phyloP scores from a whole-genome alignment of 2,329 filamentous ascomycete species.

The Rutstroemia sp. region DNA sequence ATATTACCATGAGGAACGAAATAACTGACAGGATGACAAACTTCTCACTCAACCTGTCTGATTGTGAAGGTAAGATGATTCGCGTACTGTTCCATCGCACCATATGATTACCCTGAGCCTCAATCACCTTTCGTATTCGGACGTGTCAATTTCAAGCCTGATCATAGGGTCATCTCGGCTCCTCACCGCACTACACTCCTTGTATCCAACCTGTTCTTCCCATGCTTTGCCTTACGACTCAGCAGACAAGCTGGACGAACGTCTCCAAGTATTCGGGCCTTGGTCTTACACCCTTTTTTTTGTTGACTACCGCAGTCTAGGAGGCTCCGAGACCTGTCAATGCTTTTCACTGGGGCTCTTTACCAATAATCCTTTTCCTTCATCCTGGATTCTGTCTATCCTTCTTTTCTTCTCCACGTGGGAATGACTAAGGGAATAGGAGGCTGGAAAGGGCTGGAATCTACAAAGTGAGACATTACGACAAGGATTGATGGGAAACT shows the following conservation, averaged over 20 bases:
- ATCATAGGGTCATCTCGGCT: neutral
- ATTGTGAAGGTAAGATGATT: neutral
- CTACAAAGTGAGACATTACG: conserved; percentile 1
- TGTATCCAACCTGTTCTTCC: neutral
- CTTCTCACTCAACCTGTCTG: neutral
- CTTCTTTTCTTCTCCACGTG: conserved; percentile 1
- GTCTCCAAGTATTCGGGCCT: neutral
- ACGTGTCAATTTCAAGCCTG: neutral
- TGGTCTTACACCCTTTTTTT: neutral
- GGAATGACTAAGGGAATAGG: conserved; percentile 4
- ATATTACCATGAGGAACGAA: neutral
- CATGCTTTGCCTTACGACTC: neutral
- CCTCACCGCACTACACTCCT: neutral
- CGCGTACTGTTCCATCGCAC: neutral
- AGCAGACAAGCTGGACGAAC: neutral
- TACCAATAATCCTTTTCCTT: neutral
- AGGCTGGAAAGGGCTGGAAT: conserved; percentile 2
- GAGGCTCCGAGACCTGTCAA: neutral
- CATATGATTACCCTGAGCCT: conserved; percentile 4
- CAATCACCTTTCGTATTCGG: conserved; percentile 3
- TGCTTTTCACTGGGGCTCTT: neutral
- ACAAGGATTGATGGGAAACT: neutral
- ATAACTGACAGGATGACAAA: no score
- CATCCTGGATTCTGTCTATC: neutral
- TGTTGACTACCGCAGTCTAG: neutral